Base-by-base conservation (phyloP, 768 basidiomycete genomes). In the Mycena albidolilacea region DNA sequence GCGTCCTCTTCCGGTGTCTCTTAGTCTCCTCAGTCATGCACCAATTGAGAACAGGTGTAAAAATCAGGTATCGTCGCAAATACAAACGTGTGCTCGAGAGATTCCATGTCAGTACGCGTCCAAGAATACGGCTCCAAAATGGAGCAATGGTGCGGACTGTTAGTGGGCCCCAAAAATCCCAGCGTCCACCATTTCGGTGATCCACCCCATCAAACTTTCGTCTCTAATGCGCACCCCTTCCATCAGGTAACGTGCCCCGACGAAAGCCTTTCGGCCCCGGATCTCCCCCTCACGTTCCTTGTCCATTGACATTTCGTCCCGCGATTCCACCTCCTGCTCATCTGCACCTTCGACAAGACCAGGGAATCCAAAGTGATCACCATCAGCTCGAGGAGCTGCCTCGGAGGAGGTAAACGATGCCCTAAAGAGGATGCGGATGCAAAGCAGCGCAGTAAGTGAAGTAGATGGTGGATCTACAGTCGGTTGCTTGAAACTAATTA, bases 341-440 rank as follows among this genome's bases (percentile, higher is more conserved):
- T 90, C 93, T n/a, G 88, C 87, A 23, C 93, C 94, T 72, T 95
- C 93, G 46, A 95, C 84, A 23, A 95, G 66, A 0, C 93, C 95
- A 7, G 97, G 97, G 80, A 97, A 95, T 0, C 96, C 96, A 81
- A 97, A 97, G 74, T 95, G 93, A 70, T 97, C 95, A 23, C 89
- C 92, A 78, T 95, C 93, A 3, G 87, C 91, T 37, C 93, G 87
- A 41, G 94, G 93, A 0, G 88, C 88, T 57, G 82, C 85, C 74
- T 94, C 94, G 9, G 86, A 84, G 7, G 92, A 89, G 21, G 92
- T 91, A 77, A 95, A 95, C 1, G 96, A 90, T 6, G 90, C 89
- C 57, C 94, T 88, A 80, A 95, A 97, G 21, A 97, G 86, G 70
- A 96, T 91, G 10, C 97, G 93, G 59, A 97, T 88, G 72, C 95